Evolutionary conservation across 768 basidiomycete species (phyloP), one percentile per base, ranked within the genome.

Genomic region (Lactarius psammicola): DNA sequence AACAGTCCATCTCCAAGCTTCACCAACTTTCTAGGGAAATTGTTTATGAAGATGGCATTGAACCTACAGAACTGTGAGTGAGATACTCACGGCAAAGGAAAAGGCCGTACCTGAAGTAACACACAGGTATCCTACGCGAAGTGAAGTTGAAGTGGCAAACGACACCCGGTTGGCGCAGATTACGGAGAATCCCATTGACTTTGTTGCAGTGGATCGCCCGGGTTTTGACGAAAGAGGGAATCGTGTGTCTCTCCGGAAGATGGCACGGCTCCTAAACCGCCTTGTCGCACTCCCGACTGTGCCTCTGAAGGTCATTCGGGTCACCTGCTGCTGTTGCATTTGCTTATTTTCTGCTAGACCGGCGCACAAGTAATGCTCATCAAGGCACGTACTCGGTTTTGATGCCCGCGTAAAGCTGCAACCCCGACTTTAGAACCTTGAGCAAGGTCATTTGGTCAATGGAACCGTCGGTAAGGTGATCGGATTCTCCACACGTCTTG

Each of bases 281-380:
- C 83, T 93, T 26, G 82, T 93, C 63, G 87, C 82, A 15, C 49
- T 80, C 4, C 76, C 76, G 59, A n/a, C 28, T 6, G 59, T 76
- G n/a, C 60, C 63, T 0, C 63, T 76, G 36, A 87, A 87, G 76
- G 85, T 84, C 40, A 34, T 70, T 67, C 20, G 13, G 20, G 28
- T 33, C 2, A 57, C 23, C 23, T 36, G 28, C n/a, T 15, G 30
- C 17, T 53, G 28, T 46, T 33, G 17, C 1, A 17, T 42, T 28
- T 42, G 34, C 34, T 62, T n/a, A 58, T 36, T 23, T 54, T 44
- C 51, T 33, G 55, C 62, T 63, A 92, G 84, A 79, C 88, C 59
- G 88, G 88, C 15, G 90, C 92, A 3, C 94, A 96, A 73, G 94
- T 96, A 4, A 93, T 93, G 91, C 74, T 90, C 2, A 80, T 89